Percentiles rank a stretch among this genome's conserved stretches.
Evolutionary conservation across 208 protist species (phyloP).

Genomic region (Wallacemonas rigidus): DNA sequence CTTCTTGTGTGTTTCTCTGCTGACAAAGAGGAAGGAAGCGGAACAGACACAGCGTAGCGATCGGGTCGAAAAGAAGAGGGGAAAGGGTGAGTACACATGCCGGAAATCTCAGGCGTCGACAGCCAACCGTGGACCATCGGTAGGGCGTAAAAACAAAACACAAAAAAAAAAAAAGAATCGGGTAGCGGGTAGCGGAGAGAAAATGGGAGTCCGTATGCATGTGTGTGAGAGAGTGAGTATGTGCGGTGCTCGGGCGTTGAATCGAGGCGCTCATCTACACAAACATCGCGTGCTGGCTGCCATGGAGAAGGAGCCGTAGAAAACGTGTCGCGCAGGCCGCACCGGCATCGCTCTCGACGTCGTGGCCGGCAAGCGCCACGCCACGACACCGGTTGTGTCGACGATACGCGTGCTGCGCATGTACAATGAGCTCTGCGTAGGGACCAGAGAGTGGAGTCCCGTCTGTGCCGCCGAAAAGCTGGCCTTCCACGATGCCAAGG

Average conservation of each 20-base stretch:
- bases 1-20: neutral
- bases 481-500: neutral
- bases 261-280: neutral
- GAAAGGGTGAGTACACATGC: too few relatives aligned
- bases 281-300: conserved; percentile 1
- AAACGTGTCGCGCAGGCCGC: neutral
- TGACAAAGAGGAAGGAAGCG: neutral
- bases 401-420: conserved; percentile 3
- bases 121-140: too few relatives aligned
- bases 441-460: neutral
- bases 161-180: conserved; percentile 11
- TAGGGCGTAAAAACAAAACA: neutral
- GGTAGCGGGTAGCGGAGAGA: neutral
- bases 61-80: too few relatives aligned
- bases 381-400: neutral
- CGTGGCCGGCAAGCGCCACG: neutral
- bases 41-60: neutral
- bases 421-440: conserved; percentile 2
- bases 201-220: neutral
- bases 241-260: neutral
- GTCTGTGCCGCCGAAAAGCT: neutral
- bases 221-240: neutral
- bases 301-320: conserved; percentile 2
- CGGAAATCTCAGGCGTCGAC: too few relatives aligned
- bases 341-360: neutral